Conservation (phyloP, 2,329 filamentous ascomycete species). For the Metarhizium guizhouense region DNA sequence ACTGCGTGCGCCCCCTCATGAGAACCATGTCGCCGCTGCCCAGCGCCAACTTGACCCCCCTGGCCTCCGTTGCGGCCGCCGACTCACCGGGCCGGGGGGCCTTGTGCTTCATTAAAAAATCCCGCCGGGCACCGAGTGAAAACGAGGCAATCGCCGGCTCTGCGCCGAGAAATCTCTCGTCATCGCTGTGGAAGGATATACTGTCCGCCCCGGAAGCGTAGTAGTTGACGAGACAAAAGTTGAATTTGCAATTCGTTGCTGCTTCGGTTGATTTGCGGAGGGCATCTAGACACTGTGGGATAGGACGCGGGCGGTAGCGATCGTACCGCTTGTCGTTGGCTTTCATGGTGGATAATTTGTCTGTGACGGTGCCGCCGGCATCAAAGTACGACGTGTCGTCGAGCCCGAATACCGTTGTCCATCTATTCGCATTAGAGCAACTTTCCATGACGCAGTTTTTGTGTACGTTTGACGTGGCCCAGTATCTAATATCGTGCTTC, state of each 20-base stretch:
- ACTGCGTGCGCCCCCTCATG: constrained; percentile 71
- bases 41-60: constrained; percentile 42
- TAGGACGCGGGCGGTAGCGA: constrained; percentile 54
- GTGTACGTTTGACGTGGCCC: too few species aligned
- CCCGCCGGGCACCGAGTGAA: constrained; percentile 60
- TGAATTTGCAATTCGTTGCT: constrained; percentile 59
- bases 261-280: constrained; percentile 56
- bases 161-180: constrained; percentile 65
- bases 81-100: constrained; percentile 31
- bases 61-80: constrained; percentile 18
- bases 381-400: constrained; percentile 56
- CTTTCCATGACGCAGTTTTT: too few species aligned
- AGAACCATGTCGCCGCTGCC: constrained; percentile 68
- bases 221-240: constrained; percentile 77
- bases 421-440: constrained; percentile 9
- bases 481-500: constrained; percentile 10
- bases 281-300: constrained; percentile 59
- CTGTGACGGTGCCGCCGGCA: constrained; percentile 30
- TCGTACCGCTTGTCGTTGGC: constrained; percentile 44
- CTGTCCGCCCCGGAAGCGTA: constrained; percentile 70
- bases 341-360: constrained; percentile 30
- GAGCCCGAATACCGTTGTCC: constrained; percentile 48
- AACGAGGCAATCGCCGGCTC: constrained; percentile 68
- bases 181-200: constrained; percentile 73
- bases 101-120: constrained; percentile 77